A percentile compares a stretch with the other conserved stretches of the same genome.
Evolutionary conservation across 164 flowering plant genomes (phyloP).

Genomic region (Berberis vulgaris): DNA sequence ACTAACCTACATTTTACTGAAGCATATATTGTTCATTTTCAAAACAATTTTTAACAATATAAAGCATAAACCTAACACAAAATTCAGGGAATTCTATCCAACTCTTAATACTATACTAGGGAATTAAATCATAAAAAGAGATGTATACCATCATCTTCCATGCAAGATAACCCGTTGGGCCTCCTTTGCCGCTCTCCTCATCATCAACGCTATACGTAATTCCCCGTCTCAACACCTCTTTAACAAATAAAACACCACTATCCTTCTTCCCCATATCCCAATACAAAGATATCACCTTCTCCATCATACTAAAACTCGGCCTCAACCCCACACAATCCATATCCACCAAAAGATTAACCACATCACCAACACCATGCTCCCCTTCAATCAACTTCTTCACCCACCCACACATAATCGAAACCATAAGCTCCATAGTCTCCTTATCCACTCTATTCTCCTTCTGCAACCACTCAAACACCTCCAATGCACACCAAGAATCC

Average conservation of each 20-base stretch:
- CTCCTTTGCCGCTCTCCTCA: slow-evolving; percentile 51
- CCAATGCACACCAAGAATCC: slow-evolving; percentile 94
- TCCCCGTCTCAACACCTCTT: slow-evolving; percentile 58
- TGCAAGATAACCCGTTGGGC: slow-evolving; percentile 91
- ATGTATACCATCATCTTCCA: slow-evolving; percentile 90
- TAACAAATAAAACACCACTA: slow-evolving; percentile 52
- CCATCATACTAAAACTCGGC: slow-evolving; percentile 81
- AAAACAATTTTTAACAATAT: no score
- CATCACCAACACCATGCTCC: slow-evolving; percentile 46
- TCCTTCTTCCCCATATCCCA: slow-evolving; percentile 75
- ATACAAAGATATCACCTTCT: slow-evolving; percentile 79
- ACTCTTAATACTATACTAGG: not conserved
- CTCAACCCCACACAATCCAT: slow-evolving; percentile 93
- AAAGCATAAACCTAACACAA: no score
- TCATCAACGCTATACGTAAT: slow-evolving; percentile 32
- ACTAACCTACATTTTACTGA: no score
- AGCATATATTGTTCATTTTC: no score
- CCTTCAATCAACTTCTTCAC: slow-evolving; percentile 64
- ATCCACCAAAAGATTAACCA: slow-evolving; percentile 74
- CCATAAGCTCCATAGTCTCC: slow-evolving; percentile 96
- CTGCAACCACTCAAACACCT: slow-evolving; percentile 90
- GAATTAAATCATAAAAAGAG: not conserved
- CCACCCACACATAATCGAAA: slow-evolving; percentile 92
- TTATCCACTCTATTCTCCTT: slow-evolving; percentile 80
- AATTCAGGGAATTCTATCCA: no score